Conservation (phyloP, 306 rosid species). For the Glycine tomentella region DNA sequence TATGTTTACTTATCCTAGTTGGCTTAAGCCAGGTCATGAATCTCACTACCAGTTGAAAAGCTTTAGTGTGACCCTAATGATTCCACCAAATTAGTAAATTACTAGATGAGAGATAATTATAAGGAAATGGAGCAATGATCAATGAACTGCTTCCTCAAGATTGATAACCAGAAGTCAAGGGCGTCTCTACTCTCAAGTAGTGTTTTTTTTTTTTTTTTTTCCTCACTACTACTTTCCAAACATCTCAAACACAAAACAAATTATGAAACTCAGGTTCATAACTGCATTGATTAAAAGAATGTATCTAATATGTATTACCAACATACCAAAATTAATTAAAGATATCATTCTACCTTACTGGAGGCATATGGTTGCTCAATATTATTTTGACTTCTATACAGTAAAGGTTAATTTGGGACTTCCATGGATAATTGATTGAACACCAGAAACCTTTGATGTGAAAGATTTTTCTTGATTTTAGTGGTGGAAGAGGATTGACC, state of each 20-base stretch:
- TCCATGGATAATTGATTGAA: not conserved
- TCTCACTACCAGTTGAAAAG: not conserved
- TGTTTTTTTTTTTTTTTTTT: not conserved
- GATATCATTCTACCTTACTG: not conserved
- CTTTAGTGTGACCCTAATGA: not conserved
- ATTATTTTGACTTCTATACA: not conserved
- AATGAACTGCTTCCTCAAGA: not conserved
- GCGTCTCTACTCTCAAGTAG: not conserved
- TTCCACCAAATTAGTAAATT: not conserved
- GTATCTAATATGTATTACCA: not conserved
- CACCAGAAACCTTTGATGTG: not conserved
- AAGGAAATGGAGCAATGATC: slow-evolving; percentile 6
- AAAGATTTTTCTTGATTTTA: not conserved
- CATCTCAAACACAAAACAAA: too few relatives aligned
- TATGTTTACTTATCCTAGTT: not conserved
- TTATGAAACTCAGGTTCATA: too few relatives aligned
- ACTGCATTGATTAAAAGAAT: not conserved
- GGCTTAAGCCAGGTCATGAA: not conserved
- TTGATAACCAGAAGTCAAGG: not conserved
- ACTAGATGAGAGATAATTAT: not conserved
- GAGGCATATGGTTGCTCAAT: not conserved
- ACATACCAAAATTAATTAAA: not conserved
- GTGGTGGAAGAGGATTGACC: slow-evolving; percentile 10
- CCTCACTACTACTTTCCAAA: too few relatives aligned
- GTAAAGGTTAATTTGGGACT: not conserved